phyloP scores from a whole-genome alignment of 495 filamentous ascomycete genomes.

The Lepraria neglecta region DNA sequence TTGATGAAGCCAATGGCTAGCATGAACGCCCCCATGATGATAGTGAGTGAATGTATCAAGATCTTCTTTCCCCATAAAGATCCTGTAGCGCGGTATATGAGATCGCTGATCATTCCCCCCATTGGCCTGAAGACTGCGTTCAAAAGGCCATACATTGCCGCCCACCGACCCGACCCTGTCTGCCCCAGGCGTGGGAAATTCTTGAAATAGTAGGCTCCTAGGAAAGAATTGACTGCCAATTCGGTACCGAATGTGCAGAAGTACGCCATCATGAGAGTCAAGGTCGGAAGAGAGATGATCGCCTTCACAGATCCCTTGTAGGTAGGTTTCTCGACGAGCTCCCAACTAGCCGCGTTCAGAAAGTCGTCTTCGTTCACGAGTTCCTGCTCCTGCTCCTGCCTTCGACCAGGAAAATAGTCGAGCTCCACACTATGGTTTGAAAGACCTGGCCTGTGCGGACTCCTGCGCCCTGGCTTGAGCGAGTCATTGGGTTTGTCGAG shows the following conservation, averaged over 20 bases:
- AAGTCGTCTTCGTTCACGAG: constrained; percentile 44
- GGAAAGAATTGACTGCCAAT: constrained; percentile 75
- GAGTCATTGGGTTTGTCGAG: constrained; percentile 3
- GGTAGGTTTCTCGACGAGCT: constrained; percentile 59
- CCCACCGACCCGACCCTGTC: constrained; percentile 66
- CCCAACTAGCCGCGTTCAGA: constrained; percentile 48
- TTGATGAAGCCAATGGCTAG: constrained; percentile 63
- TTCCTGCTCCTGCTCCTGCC: constrained; percentile 26
- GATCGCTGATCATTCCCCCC: constrained; percentile 65
- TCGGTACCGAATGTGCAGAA: constrained; percentile 81
- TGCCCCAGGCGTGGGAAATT: constrained; percentile 69
- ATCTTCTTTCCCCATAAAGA: constrained; percentile 71
- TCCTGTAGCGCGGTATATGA: constrained; percentile 57
- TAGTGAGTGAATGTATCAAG: constrained; percentile 55
- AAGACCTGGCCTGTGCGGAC: constrained; percentile 4
- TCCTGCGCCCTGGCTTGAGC: constrained; percentile 8
- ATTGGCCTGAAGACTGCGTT: constrained; percentile 69
- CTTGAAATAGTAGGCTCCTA: constrained; percentile 69
- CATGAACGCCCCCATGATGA: constrained; percentile 59
- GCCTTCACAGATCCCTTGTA: constrained; percentile 51
- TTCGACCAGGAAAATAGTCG: constrained; percentile 1
- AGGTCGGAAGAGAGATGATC: constrained; percentile 56
- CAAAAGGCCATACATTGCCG: constrained; percentile 83
- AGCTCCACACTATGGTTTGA: constrained; percentile 14
- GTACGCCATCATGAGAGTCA: constrained; percentile 61